These are phyloP conservation scores for Litsea cubeba DNA, from an alignment of 164 flowering plant genomes.

Conservation along the genomic window DNA sequence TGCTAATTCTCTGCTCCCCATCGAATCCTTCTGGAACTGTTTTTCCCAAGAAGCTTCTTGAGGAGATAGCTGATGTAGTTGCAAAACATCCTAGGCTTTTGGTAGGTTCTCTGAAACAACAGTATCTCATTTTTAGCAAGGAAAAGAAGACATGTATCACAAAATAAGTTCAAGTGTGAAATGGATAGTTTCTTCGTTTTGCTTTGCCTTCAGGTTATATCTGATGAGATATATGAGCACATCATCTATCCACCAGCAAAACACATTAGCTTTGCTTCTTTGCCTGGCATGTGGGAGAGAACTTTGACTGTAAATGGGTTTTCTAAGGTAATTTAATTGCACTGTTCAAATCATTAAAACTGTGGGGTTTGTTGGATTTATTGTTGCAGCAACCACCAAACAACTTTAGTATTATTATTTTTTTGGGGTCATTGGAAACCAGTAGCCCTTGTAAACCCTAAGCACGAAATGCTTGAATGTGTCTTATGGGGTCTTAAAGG, in stretches of 20 bases:
- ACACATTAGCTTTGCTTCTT: slow-evolving; percentile 91
- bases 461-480: neutral
- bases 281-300: slow-evolving; percentile 98
- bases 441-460: neutral
- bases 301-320: slow-evolving; percentile 93
- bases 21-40: slow-evolving; percentile 98
- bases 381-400: neutral
- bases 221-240: slow-evolving; percentile 97
- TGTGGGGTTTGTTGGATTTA: neutral
- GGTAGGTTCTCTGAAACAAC: slow-evolving; percentile 31
- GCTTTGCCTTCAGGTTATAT: slow-evolving; percentile 53
- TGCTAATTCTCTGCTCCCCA: slow-evolving; percentile 88
- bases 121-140: neutral
- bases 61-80: slow-evolving; percentile 80
- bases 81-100: slow-evolving; percentile 87
- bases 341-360: neutral
- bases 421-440: neutral
- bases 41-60: slow-evolving; percentile 70
- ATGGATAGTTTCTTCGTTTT: neutral
- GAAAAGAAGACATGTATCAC: neutral
- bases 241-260: slow-evolving; percentile 87
- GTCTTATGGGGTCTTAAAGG: neutral
- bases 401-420: neutral
- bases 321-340: slow-evolving; percentile 65
- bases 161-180: neutral